These are phyloP conservation scores for Acidomyces sp. DNA, from an alignment of 495 filamentous ascomycete species.

Conservation along the genomic window DNA sequence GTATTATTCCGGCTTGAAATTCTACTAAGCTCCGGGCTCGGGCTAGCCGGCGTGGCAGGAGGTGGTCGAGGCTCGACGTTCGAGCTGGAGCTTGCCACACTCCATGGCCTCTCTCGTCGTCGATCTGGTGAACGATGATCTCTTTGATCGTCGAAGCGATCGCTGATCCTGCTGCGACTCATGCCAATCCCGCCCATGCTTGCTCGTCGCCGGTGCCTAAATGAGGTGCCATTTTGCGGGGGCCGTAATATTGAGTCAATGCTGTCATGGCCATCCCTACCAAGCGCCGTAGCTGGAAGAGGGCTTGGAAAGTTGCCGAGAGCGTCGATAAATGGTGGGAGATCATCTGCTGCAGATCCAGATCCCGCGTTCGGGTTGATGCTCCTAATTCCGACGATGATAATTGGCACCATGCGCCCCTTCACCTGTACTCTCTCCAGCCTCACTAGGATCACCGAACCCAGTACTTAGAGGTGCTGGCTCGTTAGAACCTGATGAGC, in stretches of 20 bases:
- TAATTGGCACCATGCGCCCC: constrained; percentile 53
- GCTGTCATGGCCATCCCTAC: constrained; percentile 16
- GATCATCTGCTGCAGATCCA: constrained; percentile 31
- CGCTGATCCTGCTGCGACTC: constrained; percentile 10
- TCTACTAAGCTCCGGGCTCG: constrained; percentile 40
- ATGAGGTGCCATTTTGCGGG: constrained; percentile 34
- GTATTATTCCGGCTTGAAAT: constrained; percentile 42
- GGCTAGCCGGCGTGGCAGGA: constrained; percentile 56
- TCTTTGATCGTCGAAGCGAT: constrained; percentile 27
- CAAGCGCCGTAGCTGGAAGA: constrained; percentile 21
- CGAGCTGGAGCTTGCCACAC: constrained; percentile 15
- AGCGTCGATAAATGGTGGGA: constrained; percentile 48
- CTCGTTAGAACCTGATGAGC: constrained; percentile 17
- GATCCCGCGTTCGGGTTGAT: constrained; percentile 41
- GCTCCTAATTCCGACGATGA: constrained; percentile 61
- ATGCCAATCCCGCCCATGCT: constrained; percentile 38
- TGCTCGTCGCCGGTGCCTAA: constrained; percentile 39
- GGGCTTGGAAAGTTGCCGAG: constrained; percentile 37
- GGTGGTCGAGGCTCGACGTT: constrained; percentile 45
- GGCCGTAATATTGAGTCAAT: constrained; percentile 28
- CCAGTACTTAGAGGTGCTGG: constrained; percentile 10
- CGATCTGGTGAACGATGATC: constrained; percentile 35
- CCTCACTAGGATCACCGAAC: constrained; percentile 24
- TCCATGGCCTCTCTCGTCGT: constrained; percentile 18
- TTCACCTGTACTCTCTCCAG: constrained; percentile 37